Conservation (phyloP, 768 basidiomycete species). For the Termitomyces sp. region DNA sequence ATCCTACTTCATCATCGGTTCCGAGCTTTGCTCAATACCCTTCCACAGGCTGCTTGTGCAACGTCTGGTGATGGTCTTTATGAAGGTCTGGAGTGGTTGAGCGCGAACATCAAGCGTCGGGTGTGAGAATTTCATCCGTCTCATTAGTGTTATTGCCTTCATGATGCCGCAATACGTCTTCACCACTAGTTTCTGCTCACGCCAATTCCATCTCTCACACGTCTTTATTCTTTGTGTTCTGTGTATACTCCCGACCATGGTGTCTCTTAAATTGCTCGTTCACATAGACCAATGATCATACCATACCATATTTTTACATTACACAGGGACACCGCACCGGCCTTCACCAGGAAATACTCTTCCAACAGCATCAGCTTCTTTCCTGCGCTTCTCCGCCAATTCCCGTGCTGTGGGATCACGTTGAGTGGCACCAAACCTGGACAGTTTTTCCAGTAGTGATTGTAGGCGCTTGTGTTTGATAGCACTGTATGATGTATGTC, state of each 20-base stretch:
- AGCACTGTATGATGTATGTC: conserved; percentile 57
- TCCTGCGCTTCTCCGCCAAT: conserved; percentile 63
- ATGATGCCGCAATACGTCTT: conserved; percentile 52
- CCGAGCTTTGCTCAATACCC: conserved; percentile 10
- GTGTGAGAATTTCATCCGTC: conserved; percentile 43
- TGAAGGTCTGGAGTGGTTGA: conserved; percentile 97
- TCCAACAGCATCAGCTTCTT: conserved; percentile 74
- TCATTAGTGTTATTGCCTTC: conserved; percentile 49
- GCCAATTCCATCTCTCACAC: conserved; percentile 24
- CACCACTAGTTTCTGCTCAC: conserved; percentile 35
- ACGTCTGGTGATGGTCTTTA: conserved; percentile 98
- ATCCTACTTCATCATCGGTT: conserved; percentile 4
- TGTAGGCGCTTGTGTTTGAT: conserved; percentile 72
- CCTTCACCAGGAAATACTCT: conserved; percentile 68
- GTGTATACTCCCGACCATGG: conserved; percentile 24
- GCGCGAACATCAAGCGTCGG: conserved; percentile 84
- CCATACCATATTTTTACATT: conserved; percentile 11
- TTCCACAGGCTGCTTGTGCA: conserved; percentile 85
- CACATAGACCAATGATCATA: conserved; percentile 30
- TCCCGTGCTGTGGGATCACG: conserved; percentile 58
- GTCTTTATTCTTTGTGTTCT: conserved; percentile 23
- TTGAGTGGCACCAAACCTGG: conserved; percentile 57
- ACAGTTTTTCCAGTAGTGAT: conserved; percentile 73
- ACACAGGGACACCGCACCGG: conserved; percentile 27
- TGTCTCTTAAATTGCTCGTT: conserved; percentile 23